Percentiles rank a stretch among this genome's conserved stretches.
phyloP scores from a whole-genome alignment of 805 yeast genomes.

The Cyberlindnera galapagoensis region DNA sequence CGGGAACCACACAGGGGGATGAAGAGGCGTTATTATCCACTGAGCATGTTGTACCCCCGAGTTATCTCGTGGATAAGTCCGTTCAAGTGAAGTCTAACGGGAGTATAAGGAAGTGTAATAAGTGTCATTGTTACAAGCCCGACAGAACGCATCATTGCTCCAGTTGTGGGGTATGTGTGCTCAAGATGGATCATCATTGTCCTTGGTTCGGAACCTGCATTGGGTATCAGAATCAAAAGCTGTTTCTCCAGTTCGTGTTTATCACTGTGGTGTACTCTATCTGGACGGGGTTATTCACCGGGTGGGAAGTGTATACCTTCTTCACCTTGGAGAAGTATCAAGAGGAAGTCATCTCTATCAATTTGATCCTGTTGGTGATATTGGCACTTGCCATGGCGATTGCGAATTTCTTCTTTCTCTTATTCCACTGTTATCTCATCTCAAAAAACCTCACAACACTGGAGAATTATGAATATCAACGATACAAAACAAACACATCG shows the following conservation, averaged over 20 bases:
- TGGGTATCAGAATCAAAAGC: constrained; percentile 76
- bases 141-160: constrained; percentile 86
- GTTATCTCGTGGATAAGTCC: constrained; percentile 32
- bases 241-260: constrained; percentile 65
- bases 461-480: constrained; percentile 57
- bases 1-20: constrained; percentile 20
- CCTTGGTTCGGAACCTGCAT: constrained; percentile 93
- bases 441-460: constrained; percentile 70
- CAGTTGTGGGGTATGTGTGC: constrained; percentile 57
- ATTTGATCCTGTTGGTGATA: constrained; percentile 54
- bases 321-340: constrained; percentile 35
- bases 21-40: constrained; percentile 15
- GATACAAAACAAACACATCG: constrained; percentile 36
- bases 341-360: constrained; percentile 43
- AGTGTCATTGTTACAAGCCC: constrained; percentile 74
- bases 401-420: constrained; percentile 51
- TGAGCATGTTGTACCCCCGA: constrained; percentile 38
- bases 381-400: constrained; percentile 46
- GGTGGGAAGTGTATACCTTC: constrained; percentile 41
- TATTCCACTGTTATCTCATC: constrained; percentile 53
- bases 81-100: constrained; percentile 50
- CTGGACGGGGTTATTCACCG: constrained; percentile 34
- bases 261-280: constrained; percentile 45
- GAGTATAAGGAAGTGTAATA: constrained; percentile 59
- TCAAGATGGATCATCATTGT: constrained; percentile 90